Evolutionary conservation across 2,329 filamentous ascomycete species (phyloP).

Genomic region (Exophiala viscosa): DNA sequence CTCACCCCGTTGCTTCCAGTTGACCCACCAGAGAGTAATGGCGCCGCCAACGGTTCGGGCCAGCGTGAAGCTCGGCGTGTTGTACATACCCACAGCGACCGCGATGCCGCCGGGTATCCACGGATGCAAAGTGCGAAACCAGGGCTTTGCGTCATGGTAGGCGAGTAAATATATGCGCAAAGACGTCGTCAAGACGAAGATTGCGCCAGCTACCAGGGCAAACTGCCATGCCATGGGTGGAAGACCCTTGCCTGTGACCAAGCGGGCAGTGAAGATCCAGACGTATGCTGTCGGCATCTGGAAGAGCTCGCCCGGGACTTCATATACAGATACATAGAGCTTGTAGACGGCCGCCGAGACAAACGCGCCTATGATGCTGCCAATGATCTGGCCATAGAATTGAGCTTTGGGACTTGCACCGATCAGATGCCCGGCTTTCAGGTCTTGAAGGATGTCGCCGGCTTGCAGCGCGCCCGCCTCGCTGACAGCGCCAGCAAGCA

Average conservation of each 20-base stretch:
- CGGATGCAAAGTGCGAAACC: slow-evolving; percentile 32
- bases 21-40: slow-evolving; percentile 73
- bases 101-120: slow-evolving; percentile 90
- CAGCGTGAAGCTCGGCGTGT: slow-evolving; percentile 91
- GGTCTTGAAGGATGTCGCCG: slow-evolving; percentile 92
- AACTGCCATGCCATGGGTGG: slow-evolving; percentile 80
- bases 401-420: slow-evolving; percentile 91
- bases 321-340: slow-evolving; percentile 85
- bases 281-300: slow-evolving; percentile 93
- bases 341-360: slow-evolving; percentile 83
- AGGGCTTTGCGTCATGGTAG: slow-evolving; percentile 20
- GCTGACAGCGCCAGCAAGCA: slow-evolving; percentile 85
- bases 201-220: slow-evolving; percentile 66
- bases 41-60: slow-evolving; percentile 78
- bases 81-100: slow-evolving; percentile 97
- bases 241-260: slow-evolving; percentile 86
- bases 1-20: slow-evolving; percentile 45
- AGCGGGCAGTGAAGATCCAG: slow-evolving; percentile 92
- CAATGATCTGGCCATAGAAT: slow-evolving; percentile 94
- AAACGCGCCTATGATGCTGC: slow-evolving; percentile 78
- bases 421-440: slow-evolving; percentile 91
- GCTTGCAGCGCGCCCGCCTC: slow-evolving; percentile 87
- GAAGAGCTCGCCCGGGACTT: slow-evolving; percentile 83
- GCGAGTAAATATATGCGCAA: slow-evolving; percentile 54
- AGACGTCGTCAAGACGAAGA: slow-evolving; percentile 70